Percentiles rank a stretch among this genome's conserved stretches.
phyloP scores from a whole-genome alignment of 805 yeast genomes.

The Huiozyma naganishii region DNA sequence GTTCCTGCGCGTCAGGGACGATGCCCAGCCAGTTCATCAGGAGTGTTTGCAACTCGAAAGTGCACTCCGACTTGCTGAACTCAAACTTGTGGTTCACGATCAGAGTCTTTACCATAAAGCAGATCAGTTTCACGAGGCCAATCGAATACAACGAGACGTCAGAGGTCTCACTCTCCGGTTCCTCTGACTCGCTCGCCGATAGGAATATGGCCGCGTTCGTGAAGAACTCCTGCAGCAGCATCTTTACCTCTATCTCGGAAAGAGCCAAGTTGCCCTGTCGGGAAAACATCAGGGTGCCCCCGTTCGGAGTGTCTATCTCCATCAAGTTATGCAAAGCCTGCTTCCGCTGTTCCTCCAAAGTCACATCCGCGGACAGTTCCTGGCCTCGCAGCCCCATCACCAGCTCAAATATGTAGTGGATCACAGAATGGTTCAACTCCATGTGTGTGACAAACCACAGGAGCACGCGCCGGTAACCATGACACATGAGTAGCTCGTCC shows the following conservation, averaged over 20 bases:
- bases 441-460: slow-evolving; percentile 62
- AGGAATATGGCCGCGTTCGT: slow-evolving; percentile 40
- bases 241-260: slow-evolving; percentile 49
- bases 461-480: slow-evolving; percentile 49
- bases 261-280: slow-evolving; percentile 45
- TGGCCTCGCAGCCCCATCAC: slow-evolving; percentile 48
- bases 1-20: slow-evolving; percentile 49
- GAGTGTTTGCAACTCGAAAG: slow-evolving; percentile 48
- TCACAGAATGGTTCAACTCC: slow-evolving; percentile 42
- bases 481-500: slow-evolving; percentile 64
- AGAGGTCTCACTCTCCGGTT: slow-evolving; percentile 5
- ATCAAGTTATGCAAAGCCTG: slow-evolving; percentile 3
- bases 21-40: slow-evolving; percentile 56
- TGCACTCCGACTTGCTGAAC: slow-evolving; percentile 40
- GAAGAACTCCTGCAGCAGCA: slow-evolving; percentile 62
- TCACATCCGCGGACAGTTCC: slow-evolving; percentile 3
- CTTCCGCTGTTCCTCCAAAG: slow-evolving; percentile 5
- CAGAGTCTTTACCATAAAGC: slow-evolving; percentile 51
- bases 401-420: slow-evolving; percentile 55
- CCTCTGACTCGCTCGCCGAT: slow-evolving; percentile 15
- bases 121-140: slow-evolving; percentile 44
- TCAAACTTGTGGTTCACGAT: slow-evolving; percentile 35
- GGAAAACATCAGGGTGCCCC: slow-evolving; percentile 31
- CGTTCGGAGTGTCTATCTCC: background rate
- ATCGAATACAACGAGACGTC: slow-evolving; percentile 25